A percentile compares a stretch with the other conserved stretches of the same genome.
phyloP scores from a whole-genome alignment of 2,329 filamentous ascomycete genomes.

The Scedosporium dehoogii region DNA sequence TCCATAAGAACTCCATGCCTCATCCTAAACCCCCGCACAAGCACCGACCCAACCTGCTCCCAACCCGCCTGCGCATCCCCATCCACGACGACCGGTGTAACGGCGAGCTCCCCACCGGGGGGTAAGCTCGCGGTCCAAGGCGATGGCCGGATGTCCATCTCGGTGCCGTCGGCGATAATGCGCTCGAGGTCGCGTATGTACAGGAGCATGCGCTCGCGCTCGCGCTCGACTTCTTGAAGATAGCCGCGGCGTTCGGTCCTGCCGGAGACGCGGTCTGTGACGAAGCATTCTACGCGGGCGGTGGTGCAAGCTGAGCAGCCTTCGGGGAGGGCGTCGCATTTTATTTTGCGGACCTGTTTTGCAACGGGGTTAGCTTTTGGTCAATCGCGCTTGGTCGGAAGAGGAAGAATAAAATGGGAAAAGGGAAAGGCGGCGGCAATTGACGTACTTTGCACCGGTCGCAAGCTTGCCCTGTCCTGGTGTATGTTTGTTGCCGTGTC shows the following conservation, averaged over 20 bases:
- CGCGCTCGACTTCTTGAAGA: conserved; percentile 63
- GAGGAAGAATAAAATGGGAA: conserved; percentile 2
- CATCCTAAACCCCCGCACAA: not conserved
- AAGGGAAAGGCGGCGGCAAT: conserved; percentile 12
- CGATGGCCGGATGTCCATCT: conserved; percentile 40
- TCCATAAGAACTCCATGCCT: not conserved
- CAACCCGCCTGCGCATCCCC: not conserved
- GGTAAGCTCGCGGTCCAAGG: conserved; percentile 2
- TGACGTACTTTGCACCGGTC: conserved; percentile 70
- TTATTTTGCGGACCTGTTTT: conserved; percentile 67
- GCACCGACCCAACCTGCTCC: conserved; percentile 3
- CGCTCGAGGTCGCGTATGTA: conserved; percentile 61
- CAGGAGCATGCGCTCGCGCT: conserved; percentile 56
- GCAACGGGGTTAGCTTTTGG: conserved; percentile 13
- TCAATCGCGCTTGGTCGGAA: not conserved
- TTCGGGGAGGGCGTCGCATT: conserved; percentile 70
- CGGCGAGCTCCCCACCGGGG: not conserved
- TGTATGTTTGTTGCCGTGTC: conserved; percentile 43
- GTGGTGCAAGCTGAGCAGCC: conserved; percentile 75
- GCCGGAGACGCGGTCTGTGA: conserved; percentile 79
- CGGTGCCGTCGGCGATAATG: conserved; percentile 45
- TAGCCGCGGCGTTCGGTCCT: conserved; percentile 72
- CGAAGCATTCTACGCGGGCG: conserved; percentile 68
- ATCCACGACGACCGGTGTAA: not conserved
- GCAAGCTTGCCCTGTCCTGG: conserved; percentile 72